Percentiles rank a stretch among this genome's conserved stretches.
phyloP scores from a whole-genome alignment of 371 early-diverging fungal genomes.

The Lichtheimia hyalospora region DNA sequence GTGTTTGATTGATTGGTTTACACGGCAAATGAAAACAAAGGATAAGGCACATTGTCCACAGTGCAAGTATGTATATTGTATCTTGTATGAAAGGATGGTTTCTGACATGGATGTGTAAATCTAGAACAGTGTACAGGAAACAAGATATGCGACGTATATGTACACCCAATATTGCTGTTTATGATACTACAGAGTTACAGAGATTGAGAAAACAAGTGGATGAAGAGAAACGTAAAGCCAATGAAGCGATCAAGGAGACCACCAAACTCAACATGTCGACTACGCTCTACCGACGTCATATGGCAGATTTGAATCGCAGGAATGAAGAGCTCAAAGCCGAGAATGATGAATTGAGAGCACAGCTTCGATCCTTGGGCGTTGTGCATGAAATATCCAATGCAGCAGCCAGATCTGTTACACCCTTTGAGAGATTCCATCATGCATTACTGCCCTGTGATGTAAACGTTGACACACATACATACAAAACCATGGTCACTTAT shows the following conservation, averaged over 20 bases:
- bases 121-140: background rate
- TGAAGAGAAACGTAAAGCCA: background rate
- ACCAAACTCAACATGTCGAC: background rate
- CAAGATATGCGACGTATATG: slow-evolving; percentile 1
- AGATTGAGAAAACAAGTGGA: slow-evolving; percentile 4
- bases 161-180: background rate
- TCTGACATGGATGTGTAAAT: background rate
- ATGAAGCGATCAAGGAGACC: background rate
- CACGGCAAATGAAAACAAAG: background rate
- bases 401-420: background rate
- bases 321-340: background rate
- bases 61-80: slow-evolving; percentile 3
- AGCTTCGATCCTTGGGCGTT: background rate
- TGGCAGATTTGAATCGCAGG: background rate
- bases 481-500: background rate
- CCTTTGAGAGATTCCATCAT: background rate
- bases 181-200: slow-evolving; percentile 9
- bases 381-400: background rate
- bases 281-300: background rate
- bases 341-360: background rate
- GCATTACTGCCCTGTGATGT: slow-evolving; percentile 4
- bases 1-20: slow-evolving; percentile 5
- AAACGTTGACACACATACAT: background rate
- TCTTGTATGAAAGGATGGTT: background rate
- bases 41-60: slow-evolving; percentile 2